Evolutionary conservation across 345 rosid genomes (phyloP).

Genomic region (Aurinia saxatilis): DNA sequence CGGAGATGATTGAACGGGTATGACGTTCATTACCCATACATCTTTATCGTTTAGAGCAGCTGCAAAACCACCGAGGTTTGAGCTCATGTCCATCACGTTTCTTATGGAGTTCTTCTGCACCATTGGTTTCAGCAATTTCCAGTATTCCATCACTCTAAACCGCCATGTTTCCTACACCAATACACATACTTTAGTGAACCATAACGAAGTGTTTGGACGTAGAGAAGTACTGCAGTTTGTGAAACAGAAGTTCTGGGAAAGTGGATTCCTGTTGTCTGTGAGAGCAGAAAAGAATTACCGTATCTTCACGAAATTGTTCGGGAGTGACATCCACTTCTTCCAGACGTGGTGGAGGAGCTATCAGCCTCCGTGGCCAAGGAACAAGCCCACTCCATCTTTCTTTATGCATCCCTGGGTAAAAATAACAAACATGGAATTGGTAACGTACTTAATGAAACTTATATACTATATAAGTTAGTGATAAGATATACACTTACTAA

Average conservation of each 20-base stretch:
- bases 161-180: conserved; percentile 72
- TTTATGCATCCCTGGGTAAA: conserved; percentile 59
- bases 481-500: conserved; percentile 45
- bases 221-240: background rate
- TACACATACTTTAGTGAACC: conserved; percentile 1
- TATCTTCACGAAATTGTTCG: conserved; percentile 64
- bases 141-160: conserved; percentile 73
- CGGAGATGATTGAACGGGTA: conserved; percentile 56
- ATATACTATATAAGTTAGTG: background rate
- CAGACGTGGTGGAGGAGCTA: conserved; percentile 67
- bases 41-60: conserved; percentile 75
- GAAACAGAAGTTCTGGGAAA: background rate
- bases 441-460: background rate
- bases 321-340: conserved; percentile 70
- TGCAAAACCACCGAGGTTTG: conserved; percentile 89
- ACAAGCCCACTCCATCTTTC: conserved; percentile 73
- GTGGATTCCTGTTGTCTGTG: background rate
- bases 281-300: conserved; percentile 34
- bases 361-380: conserved; percentile 90
- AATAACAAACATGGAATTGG: background rate
- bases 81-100: conserved; percentile 98
- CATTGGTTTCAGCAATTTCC: conserved; percentile 84
- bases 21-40: conserved; percentile 98
- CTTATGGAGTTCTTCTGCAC: conserved; percentile 63
- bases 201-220: background rate